Percentiles rank a stretch among this genome's conserved stretches.
These are phyloP conservation scores for Melanomma pulvis-pyrius DNA, from an alignment of 495 filamentous ascomycete species.

Conservation along the genomic window DNA sequence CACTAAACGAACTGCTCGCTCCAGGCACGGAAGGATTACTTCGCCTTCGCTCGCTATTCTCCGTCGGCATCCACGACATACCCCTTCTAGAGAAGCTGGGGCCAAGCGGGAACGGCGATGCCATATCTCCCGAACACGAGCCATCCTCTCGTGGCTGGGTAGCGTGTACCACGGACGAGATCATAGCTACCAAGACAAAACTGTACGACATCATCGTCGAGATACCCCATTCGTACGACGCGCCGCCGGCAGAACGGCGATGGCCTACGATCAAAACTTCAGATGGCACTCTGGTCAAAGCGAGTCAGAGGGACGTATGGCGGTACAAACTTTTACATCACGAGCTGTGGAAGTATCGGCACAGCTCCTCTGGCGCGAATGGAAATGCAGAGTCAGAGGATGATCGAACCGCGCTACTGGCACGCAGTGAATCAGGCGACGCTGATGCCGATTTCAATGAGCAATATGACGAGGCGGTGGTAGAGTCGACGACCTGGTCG, in stretches of 20 bases:
- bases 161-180: conserved; percentile 91
- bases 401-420: conserved; percentile 30
- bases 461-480: conserved; percentile 52
- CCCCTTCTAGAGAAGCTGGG: conserved; percentile 65
- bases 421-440: conserved; percentile 20
- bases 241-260: conserved; percentile 57
- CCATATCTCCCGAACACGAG: conserved; percentile 43
- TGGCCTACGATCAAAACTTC: conserved; percentile 78
- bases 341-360: conserved; percentile 55
- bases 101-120: conserved; percentile 1
- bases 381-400: conserved; percentile 38
- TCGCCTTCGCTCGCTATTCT: conserved; percentile 84
- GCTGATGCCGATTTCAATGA: conserved; percentile 32
- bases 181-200: conserved; percentile 78
- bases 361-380: conserved; percentile 25
- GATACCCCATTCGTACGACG: conserved; percentile 67
- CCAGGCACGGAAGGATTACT: conserved; percentile 55
- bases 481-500: conserved; percentile 84
- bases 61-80: conserved; percentile 90
- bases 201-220: conserved; percentile 89
- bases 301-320: conserved; percentile 86
- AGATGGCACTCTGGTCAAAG: conserved; percentile 66
- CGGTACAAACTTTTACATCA: conserved; percentile 73
- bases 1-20: conserved; percentile 66
- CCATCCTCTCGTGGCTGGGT: conserved; percentile 68